phyloP scores from a whole-genome alignment of 2,329 filamentous ascomycete species.

The Thielaviopsis ethacetica region DNA sequence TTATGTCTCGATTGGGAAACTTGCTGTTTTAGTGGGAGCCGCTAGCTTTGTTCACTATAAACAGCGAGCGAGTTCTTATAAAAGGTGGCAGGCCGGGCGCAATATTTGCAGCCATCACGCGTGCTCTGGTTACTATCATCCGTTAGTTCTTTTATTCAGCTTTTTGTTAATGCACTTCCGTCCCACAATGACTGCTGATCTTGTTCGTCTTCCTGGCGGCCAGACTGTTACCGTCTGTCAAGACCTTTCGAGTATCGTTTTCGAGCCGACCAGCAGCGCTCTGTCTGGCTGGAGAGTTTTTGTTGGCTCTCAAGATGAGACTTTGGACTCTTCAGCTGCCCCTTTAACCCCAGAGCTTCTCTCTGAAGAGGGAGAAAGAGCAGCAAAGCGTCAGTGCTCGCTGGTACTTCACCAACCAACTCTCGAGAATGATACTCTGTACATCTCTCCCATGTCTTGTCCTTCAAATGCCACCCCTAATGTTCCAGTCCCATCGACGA shows the following conservation, averaged over 20 bases:
- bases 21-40: neutral
- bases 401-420: constrained; percentile 48
- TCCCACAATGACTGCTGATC: constrained; percentile 18
- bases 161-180: neutral
- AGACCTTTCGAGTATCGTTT: constrained; percentile 81
- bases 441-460: constrained; percentile 81
- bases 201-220: constrained; percentile 70
- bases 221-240: constrained; percentile 66
- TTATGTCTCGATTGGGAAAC: neutral
- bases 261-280: constrained; percentile 64
- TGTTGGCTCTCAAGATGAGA: constrained; percentile 48
- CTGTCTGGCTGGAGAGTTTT: constrained; percentile 85
- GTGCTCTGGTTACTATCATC: neutral
- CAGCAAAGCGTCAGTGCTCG: constrained; percentile 12
- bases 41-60: neutral
- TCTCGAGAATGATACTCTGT: constrained; percentile 62
- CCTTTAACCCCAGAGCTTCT: constrained; percentile 16
- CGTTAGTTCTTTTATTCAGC: neutral
- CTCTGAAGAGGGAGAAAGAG: constrained; percentile 15
- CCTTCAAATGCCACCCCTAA: constrained; percentile 68
- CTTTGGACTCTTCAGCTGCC: constrained; percentile 10
- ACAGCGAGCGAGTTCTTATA: neutral
- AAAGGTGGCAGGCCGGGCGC: neutral
- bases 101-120: neutral
- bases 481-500: constrained; percentile 61